These are phyloP conservation scores for Penicillium palitans DNA, from an alignment of 2,329 filamentous ascomycete genomes.

Conservation along the genomic window DNA sequence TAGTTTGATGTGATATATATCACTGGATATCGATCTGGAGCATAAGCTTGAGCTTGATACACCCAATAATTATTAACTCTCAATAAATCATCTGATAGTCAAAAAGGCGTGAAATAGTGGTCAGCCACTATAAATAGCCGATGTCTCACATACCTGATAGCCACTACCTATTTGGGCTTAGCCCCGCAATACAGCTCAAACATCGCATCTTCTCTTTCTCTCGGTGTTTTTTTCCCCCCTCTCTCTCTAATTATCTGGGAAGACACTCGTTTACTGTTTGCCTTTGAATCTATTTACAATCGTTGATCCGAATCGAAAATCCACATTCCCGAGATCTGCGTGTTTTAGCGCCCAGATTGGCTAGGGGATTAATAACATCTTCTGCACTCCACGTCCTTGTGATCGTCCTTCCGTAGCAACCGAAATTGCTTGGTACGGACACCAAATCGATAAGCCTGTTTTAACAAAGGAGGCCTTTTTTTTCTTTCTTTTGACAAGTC, in stretches of 20 bases:
- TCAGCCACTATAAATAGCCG: conserved; percentile 24
- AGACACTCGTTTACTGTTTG: conserved; percentile 17
- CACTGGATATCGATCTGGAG: neutral
- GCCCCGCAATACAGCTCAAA: conserved; percentile 23
- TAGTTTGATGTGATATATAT: neutral
- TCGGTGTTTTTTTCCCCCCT: neutral
- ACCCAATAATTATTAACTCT: neutral
- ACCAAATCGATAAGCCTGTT: neutral
- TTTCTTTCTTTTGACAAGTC: neutral
- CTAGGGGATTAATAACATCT: conserved; percentile 13
- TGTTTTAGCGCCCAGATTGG: conserved; percentile 15
- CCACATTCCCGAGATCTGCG: conserved; percentile 22
- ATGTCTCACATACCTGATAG: conserved; percentile 22
- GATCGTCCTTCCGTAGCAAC: conserved; percentile 8
- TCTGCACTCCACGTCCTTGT: conserved; percentile 11
- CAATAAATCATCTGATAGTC: neutral
- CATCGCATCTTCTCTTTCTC: conserved; percentile 12
- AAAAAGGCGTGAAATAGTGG: neutral
- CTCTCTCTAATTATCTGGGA: neutral
- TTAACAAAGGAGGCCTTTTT: neutral
- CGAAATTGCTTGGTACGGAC: neutral
- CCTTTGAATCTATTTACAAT: conserved; percentile 1
- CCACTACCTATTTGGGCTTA: conserved; percentile 21
- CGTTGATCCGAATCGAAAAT: conserved; percentile 1
- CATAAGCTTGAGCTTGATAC: neutral